Conservation (phyloP, 2,329 filamentous ascomycete genomes). For the Aotearoamyces nothofagi region DNA sequence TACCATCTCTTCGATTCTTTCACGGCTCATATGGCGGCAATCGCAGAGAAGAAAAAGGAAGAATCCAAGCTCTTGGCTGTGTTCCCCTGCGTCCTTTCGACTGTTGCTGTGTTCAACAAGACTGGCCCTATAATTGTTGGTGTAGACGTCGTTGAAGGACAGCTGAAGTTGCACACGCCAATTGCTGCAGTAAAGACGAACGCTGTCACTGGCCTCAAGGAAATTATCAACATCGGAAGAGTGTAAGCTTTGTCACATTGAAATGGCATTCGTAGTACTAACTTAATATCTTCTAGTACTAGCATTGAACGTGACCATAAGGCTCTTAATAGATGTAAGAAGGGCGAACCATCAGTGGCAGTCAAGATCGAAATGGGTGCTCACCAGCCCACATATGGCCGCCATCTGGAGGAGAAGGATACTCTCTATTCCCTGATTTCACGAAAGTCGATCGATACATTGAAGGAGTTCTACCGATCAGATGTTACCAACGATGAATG, state of each 20-base stretch:
- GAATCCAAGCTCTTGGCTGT: conserved; percentile 91
- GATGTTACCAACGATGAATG: conserved; percentile 90
- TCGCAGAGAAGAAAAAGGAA: conserved; percentile 86
- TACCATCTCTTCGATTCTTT: conserved; percentile 97
- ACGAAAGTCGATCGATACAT: conserved; percentile 75
- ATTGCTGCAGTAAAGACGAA: conserved; percentile 79
- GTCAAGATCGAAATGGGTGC: conserved; percentile 92
- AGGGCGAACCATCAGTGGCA: conserved; percentile 91
- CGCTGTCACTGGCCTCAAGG: conserved; percentile 62
- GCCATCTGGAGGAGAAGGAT: conserved; percentile 88
- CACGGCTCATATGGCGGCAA: conserved; percentile 81
- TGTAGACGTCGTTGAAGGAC: conserved; percentile 88
- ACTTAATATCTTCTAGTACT: conserved; percentile 38
- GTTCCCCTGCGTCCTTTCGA: conserved; percentile 83
- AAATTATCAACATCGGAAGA: conserved; percentile 74
- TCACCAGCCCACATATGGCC: conserved; percentile 86
- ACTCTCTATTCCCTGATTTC: conserved; percentile 78
- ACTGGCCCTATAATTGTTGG: conserved; percentile 88
- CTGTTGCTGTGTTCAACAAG: conserved; percentile 97
- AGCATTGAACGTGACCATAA: conserved; percentile 98
- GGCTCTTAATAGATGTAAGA: conserved; percentile 80
- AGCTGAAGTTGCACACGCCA: conserved; percentile 73
- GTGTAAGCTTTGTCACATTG: conserved; percentile 42
- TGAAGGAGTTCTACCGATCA: conserved; percentile 88
- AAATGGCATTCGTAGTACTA: too few species aligned